Evolutionary conservation across 2,329 filamentous ascomycete species (phyloP), one percentile per base, ranked within the genome.

Genomic region (Stemphylium lycopersici): DNA sequence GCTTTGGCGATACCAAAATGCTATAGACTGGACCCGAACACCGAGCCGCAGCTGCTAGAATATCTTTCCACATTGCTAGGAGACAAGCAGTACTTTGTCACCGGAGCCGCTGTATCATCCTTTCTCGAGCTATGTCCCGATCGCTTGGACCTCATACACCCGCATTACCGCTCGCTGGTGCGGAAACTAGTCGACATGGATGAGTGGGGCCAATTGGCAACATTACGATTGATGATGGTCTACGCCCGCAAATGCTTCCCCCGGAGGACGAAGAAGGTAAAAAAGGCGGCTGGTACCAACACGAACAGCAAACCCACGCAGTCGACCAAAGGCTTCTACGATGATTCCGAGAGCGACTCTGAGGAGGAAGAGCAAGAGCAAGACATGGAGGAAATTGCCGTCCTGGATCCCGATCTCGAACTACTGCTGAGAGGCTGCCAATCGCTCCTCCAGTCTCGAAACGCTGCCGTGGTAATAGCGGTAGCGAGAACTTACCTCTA

Each of bases 141-240:
- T 13, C 83, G 90, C 48, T 83, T 96, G 60, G 93, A 97, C 71
- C 79, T 99, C 55, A 87, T 99, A 63, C 95, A 99, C 76, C 87
- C 89, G 62, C 90, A 96, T 71, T 99, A 98, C 77, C 86, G 91
- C 45, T 82, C 85, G 32, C 79, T 99, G 59, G 87, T 96, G 59
- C 90, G 87, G 74, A 96, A 97, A 79, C 79, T 98, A 47, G 91
- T 97, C 20, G 95, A 99, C 72, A 99, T 99, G 95, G 95, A 99
- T 70, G 95, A 99, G 77, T 99, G 95, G 95, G 90, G 92, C 37
- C 95, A 99, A 77, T 76, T 98, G 48, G 89, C 91, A 2, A 90
- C 90, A 2, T 72, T 99, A 64, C 84, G 87, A 34, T 80, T 99
- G 61, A 88, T 98, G 85, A 88, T 90, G 1, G 80, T 87, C 18